Base-by-base conservation (phyloP, 345 rosid species). In the Mangifera indica region DNA sequence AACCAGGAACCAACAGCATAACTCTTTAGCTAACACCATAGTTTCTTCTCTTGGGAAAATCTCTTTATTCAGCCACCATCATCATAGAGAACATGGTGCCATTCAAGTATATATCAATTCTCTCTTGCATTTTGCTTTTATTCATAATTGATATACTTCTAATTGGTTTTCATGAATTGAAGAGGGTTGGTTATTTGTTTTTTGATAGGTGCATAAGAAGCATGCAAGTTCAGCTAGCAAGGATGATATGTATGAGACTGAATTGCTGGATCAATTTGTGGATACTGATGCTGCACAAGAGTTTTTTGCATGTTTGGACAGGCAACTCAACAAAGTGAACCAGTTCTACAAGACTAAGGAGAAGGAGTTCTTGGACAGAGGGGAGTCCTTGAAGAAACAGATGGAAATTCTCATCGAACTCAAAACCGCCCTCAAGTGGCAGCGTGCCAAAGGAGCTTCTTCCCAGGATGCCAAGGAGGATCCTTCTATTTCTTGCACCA, bases 301-400 rank as follows among this genome's bases (percentile, higher is more conserved):
- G 63, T 96, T 91, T 76, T 96, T 96, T 63, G 48, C 76, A 20
- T 86, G 98, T 64, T 80, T 96, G 53, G 99, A 96, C 81, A 40
- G 20, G 58, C 96, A 96, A 60, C 96, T 96, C n/a, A 96, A 93
- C 84, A 96, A 96, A 65, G 99, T 91, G 79, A 96, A 93, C 72
- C 91, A 88, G 18, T 96, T 96, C 71, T 96, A 88, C 77, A 86
- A 77, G 74, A 75, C 79, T 15, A 96, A 89, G 70, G 99, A 96
- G 89, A 87, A 84, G 57, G 97, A 91, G 84, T 93, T 96, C 82
- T 22, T 91, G 84, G 96, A 88, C 37, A 93, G 99, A 83, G 97
- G 92, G 29, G 98, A 93, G 13, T 79, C 82, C 25, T 73, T 93
- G 84, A 93, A 86, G 88, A 86, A 88, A 75, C 99, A 96, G 78